phyloP scores from a whole-genome alignment of 495 filamentous ascomycete species.

The Penicillium macrosclerotiorum region DNA sequence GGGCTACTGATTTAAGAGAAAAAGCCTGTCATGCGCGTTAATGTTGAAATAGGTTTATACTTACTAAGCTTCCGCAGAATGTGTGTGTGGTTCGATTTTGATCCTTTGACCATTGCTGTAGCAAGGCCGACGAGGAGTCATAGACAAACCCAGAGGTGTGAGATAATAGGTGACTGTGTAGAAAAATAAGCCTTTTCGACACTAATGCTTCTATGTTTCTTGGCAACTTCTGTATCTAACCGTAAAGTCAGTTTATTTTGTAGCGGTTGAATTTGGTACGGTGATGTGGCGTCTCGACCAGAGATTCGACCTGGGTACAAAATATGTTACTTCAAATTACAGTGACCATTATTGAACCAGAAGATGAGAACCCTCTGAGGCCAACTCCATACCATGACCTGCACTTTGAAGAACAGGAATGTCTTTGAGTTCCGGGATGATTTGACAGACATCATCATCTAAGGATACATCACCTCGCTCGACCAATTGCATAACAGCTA shows the following conservation, averaged over 20 bases:
- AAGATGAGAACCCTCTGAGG: too few species aligned
- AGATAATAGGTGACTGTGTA: slow-evolving; percentile 9
- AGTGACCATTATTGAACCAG: too few species aligned
- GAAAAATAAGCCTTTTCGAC: too few species aligned
- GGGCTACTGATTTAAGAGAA: too few species aligned
- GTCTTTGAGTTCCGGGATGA: slow-evolving; percentile 26
- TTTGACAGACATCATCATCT: slow-evolving; percentile 28
- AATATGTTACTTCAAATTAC: too few species aligned
- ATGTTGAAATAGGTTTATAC: neutral
- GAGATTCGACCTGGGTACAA: too few species aligned
- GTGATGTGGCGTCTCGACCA: too few species aligned
- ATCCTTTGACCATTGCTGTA: slow-evolving; percentile 13
- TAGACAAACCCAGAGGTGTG: slow-evolving; percentile 17
- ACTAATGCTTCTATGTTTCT: neutral
- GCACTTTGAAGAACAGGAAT: neutral
- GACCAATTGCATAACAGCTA: slow-evolving; percentile 45
- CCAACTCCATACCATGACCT: neutral
- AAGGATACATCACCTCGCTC: slow-evolving; percentile 38
- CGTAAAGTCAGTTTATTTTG: slow-evolving; percentile 1
- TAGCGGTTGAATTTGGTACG: neutral
- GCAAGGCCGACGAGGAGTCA: slow-evolving; percentile 8
- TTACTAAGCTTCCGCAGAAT: slow-evolving; percentile 15
- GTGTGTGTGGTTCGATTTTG: slow-evolving; percentile 12
- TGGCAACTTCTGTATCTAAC: neutral
- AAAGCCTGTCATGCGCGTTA: too few species aligned